Evolutionary conservation across 805 yeast genomes (phyloP).

Genomic region (Saccharomyces paradoxus): DNA sequence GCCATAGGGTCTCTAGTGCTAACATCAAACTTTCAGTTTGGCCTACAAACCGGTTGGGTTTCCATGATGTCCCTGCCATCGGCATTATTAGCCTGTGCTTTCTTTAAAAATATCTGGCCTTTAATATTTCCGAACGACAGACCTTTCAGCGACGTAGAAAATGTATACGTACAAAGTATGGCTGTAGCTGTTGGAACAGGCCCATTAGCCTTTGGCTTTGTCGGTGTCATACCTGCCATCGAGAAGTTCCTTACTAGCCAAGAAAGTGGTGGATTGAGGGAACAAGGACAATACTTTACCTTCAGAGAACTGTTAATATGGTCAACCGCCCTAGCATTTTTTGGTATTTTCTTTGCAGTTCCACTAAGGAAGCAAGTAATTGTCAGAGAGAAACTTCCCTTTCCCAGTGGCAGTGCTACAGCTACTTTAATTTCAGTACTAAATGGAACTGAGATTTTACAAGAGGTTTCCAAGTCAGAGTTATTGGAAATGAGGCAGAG

Average conservation of each 20-base stretch:
- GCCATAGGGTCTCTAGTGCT: slow-evolving; percentile 80
- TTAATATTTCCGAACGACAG: slow-evolving; percentile 23
- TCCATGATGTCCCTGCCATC: slow-evolving; percentile 98
- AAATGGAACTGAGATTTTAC: slow-evolving; percentile 54
- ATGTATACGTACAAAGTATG: slow-evolving; percentile 82
- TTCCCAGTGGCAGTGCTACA: slow-evolving; percentile 94
- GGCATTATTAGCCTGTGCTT: slow-evolving; percentile 77
- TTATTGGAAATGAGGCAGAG: slow-evolving; percentile 30
- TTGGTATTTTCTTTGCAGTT: slow-evolving; percentile 93
- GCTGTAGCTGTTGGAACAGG: slow-evolving; percentile 98
- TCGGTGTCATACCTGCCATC: slow-evolving; percentile 92
- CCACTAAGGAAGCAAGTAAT: slow-evolving; percentile 82
- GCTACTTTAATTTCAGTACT: slow-evolving; percentile 86
- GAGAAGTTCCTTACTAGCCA: slow-evolving; percentile 75
- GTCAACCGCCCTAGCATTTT: slow-evolving; percentile 82
- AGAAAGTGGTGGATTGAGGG: slow-evolving; percentile 55
- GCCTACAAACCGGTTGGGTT: slow-evolving; percentile 97
- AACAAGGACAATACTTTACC: slow-evolving; percentile 30
- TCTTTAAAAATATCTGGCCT: slow-evolving; percentile 53
- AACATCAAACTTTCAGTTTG: slow-evolving; percentile 89
- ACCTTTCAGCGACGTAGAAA: slow-evolving; percentile 82
- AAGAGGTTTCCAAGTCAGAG: slow-evolving; percentile 27
- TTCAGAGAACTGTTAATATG: slow-evolving; percentile 59
- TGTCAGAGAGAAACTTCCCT: slow-evolving; percentile 76
- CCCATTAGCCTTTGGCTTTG: slow-evolving; percentile 88